phyloP scores from a whole-genome alignment of 2,329 filamentous ascomycete species.

The Scedosporium minutisporum region DNA sequence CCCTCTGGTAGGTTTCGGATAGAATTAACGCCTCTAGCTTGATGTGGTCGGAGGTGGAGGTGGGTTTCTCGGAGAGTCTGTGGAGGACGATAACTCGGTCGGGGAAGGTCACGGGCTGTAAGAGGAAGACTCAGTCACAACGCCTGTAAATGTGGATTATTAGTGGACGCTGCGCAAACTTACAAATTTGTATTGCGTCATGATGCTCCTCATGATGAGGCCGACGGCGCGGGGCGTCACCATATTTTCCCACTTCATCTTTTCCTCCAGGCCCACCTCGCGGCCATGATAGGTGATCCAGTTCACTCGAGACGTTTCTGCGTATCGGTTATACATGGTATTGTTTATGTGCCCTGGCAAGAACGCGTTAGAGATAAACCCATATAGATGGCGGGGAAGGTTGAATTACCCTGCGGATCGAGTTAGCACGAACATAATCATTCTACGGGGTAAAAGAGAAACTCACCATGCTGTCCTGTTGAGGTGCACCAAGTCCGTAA shows the following conservation, averaged over 20 bases:
- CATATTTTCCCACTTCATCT: constrained; percentile 57
- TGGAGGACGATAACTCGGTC: constrained; percentile 79
- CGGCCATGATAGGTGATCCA: constrained; percentile 64
- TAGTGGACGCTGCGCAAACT: constrained; percentile 23
- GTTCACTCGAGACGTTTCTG: constrained; percentile 71
- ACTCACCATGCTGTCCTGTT: constrained; percentile 5
- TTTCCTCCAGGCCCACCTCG: constrained; percentile 50
- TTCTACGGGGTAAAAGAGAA: background rate
- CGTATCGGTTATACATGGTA: constrained; percentile 72
- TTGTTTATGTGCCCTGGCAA: constrained; percentile 66
- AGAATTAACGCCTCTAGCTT: constrained; percentile 55
- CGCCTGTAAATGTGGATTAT: background rate
- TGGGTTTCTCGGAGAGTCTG: constrained; percentile 52
- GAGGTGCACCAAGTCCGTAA: background rate
- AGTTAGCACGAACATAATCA: background rate
- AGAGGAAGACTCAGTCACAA: background rate
- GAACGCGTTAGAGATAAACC: background rate
- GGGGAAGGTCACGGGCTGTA: constrained; percentile 71
- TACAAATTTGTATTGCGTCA: constrained; percentile 81
- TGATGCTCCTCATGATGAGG: constrained; percentile 71
- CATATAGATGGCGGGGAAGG: background rate
- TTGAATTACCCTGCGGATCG: background rate
- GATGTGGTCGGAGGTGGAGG: constrained; percentile 35
- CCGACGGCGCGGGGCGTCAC: constrained; percentile 58
- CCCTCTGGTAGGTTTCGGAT: constrained; percentile 63